Conservation (phyloP, 352 stramenopile species). For the Phytophthora fragariae region DNA sequence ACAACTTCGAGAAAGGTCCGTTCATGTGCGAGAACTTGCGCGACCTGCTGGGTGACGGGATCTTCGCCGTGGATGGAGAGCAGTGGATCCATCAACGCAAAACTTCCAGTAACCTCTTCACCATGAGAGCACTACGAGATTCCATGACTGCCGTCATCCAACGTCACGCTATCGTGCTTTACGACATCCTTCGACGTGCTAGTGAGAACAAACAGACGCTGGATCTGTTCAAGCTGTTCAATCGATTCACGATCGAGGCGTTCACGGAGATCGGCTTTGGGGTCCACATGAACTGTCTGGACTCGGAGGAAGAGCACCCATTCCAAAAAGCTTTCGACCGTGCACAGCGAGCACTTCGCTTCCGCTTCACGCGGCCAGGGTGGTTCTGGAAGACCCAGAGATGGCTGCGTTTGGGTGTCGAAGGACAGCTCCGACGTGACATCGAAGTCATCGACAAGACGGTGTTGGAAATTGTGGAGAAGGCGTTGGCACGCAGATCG, state of each 20-base stretch:
- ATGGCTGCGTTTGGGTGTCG: slow-evolving; percentile 10
- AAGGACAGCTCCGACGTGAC: slow-evolving; percentile 39
- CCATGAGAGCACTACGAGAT: slow-evolving; percentile 41
- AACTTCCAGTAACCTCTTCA: slow-evolving; percentile 86
- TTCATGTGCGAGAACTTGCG: slow-evolving; percentile 38
- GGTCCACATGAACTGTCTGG: slow-evolving; percentile 43
- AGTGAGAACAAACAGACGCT: slow-evolving; percentile 15
- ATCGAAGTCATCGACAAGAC: slow-evolving; percentile 47
- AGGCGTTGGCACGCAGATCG: slow-evolving; percentile 29
- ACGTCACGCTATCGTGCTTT: slow-evolving; percentile 28
- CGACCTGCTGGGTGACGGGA: slow-evolving; percentile 68
- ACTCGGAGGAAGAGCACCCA: slow-evolving; percentile 39
- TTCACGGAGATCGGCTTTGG: slow-evolving; percentile 78
- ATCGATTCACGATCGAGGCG: slow-evolving; percentile 68
- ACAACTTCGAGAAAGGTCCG: slow-evolving; percentile 64
- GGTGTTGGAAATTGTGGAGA: slow-evolving; percentile 45
- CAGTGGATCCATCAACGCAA: slow-evolving; percentile 77
- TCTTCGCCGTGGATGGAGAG: slow-evolving; percentile 66
- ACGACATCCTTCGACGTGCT: slow-evolving; percentile 19
- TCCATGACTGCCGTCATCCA: slow-evolving; percentile 43
- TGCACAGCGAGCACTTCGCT: slow-evolving; percentile 35
- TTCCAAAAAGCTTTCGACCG: slow-evolving; percentile 64
- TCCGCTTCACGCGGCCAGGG: slow-evolving; percentile 44
- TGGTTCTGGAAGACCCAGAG: slow-evolving; percentile 4
- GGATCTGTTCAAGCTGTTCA: slow-evolving; percentile 50